These are phyloP conservation scores for Falciphora oryzae DNA, from an alignment of 2,329 filamentous ascomycete genomes.

Conservation along the genomic window DNA sequence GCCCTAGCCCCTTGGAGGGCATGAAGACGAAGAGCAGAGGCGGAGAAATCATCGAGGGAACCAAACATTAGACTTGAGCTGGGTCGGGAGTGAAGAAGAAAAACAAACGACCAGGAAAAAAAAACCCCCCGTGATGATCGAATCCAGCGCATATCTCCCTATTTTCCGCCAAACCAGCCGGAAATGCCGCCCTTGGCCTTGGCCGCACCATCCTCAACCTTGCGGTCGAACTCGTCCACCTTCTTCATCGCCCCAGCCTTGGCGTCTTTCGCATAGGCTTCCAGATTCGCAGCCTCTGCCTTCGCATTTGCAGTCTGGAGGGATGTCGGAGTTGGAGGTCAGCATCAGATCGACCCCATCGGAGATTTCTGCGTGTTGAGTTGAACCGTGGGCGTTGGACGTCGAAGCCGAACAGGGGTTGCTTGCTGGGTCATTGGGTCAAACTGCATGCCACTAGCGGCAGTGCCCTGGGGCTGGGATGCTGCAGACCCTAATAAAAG, in stretches of 20 bases:
- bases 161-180: slow-evolving; percentile 75
- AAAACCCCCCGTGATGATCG: not conserved
- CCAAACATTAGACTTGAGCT: too few species aligned
- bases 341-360: not conserved
- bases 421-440: too few species aligned
- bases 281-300: slow-evolving; percentile 53
- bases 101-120: not conserved
- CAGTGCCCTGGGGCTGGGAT: slow-evolving; percentile 15
- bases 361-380: too few species aligned
- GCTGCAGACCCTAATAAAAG: slow-evolving; percentile 25
- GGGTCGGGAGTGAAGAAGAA: too few species aligned
- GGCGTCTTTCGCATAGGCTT: slow-evolving; percentile 55
- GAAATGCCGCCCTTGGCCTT: slow-evolving; percentile 82
- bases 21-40: not conserved
- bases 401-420: not conserved
- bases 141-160: slow-evolving; percentile 12
- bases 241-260: slow-evolving; percentile 63
- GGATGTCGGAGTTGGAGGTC: not conserved
- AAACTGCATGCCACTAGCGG: not conserved
- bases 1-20: too few species aligned
- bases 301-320: slow-evolving; percentile 56
- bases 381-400: not conserved
- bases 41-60: not conserved
- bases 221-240: slow-evolving; percentile 77
- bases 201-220: slow-evolving; percentile 68